Evolutionary conservation across 345 rosid genomes (phyloP).

Genomic region (Raphanus raphanistrum): DNA sequence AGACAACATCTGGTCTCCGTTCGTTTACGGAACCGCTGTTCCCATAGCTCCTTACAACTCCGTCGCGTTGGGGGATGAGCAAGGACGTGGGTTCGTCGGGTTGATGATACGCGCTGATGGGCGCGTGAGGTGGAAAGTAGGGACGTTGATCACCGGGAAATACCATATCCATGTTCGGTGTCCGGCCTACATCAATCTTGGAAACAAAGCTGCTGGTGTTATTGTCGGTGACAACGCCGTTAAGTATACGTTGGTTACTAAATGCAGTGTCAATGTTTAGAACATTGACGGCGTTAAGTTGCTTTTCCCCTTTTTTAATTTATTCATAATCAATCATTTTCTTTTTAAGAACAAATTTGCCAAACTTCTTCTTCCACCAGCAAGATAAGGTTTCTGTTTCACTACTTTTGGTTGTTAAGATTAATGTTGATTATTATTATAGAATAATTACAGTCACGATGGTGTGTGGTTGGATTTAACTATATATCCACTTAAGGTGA

Average conservation of each 20-base stretch:
- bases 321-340: not conserved
- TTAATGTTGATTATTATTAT: conserved; percentile 33
- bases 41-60: conserved; percentile 83
- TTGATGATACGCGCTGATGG: conserved; percentile 74
- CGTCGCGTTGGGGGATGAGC: conserved; percentile 49
- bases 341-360: not conserved
- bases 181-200: conserved; percentile 58
- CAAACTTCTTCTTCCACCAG: conserved; percentile 25
- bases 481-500: conserved; percentile 27
- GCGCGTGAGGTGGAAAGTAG: conserved; percentile 81
- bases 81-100: conserved; percentile 47
- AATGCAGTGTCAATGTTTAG: conserved; percentile 75
- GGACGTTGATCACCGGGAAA: conserved; percentile 54
- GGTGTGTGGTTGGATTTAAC: conserved; percentile 18
- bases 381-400: not conserved
- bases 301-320: not conserved
- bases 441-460: conserved; percentile 25
- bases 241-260: conserved; percentile 58
- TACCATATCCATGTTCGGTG: conserved; percentile 72
- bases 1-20: conserved; percentile 76
- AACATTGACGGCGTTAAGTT: conserved; percentile 31
- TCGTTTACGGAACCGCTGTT: conserved; percentile 58
- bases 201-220: conserved; percentile 51
- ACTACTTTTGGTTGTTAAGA: conserved; percentile 18
- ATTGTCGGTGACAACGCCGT: conserved; percentile 66